Evolutionary conservation across 768 basidiomycete species (phyloP).

Genomic region (Mycena venus): DNA sequence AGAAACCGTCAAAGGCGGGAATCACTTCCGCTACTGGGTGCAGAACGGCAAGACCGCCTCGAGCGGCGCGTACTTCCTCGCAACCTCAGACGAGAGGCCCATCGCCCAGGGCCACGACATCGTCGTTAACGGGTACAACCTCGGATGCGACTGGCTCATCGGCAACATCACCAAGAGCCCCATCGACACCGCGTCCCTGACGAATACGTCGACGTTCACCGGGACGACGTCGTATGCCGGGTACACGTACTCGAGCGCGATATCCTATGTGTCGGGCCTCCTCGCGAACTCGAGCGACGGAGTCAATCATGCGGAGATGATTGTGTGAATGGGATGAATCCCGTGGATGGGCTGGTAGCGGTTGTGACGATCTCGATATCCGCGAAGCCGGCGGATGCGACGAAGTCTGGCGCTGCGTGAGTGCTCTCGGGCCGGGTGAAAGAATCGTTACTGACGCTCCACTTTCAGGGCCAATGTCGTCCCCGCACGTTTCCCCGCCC

Average conservation of each 20-base stretch:
- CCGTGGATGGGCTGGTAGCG: too few species aligned
- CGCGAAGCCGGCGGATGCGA: slow-evolving; percentile 41
- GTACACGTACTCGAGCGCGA: slow-evolving; percentile 82
- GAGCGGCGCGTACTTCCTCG: slow-evolving; percentile 84
- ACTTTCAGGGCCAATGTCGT: too few species aligned
- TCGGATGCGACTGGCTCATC: slow-evolving; percentile 86
- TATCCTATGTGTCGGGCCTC: too few species aligned
- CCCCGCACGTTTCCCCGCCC: too few species aligned
- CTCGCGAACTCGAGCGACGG: too few species aligned
- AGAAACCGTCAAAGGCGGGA: slow-evolving; percentile 88
- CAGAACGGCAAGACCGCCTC: slow-evolving; percentile 65
- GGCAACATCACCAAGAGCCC: slow-evolving; percentile 83
- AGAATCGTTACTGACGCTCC: background rate
- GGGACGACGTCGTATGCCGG: slow-evolving; percentile 75
- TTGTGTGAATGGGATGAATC: too few species aligned
- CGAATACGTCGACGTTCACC: slow-evolving; percentile 67
- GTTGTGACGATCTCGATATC: slow-evolving; percentile 81
- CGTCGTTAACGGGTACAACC: slow-evolving; percentile 92
- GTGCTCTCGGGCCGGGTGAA: background rate
- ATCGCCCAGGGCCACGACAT: too few species aligned
- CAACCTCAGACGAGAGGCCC: slow-evolving; percentile 79
- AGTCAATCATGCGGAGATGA: too few species aligned
- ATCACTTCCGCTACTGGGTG: slow-evolving; percentile 91
- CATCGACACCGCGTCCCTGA: too few species aligned
- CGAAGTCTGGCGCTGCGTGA: too few species aligned